Conservation (phyloP, 208 protist genomes). For the Kentomonas sorsogonicus region DNA sequence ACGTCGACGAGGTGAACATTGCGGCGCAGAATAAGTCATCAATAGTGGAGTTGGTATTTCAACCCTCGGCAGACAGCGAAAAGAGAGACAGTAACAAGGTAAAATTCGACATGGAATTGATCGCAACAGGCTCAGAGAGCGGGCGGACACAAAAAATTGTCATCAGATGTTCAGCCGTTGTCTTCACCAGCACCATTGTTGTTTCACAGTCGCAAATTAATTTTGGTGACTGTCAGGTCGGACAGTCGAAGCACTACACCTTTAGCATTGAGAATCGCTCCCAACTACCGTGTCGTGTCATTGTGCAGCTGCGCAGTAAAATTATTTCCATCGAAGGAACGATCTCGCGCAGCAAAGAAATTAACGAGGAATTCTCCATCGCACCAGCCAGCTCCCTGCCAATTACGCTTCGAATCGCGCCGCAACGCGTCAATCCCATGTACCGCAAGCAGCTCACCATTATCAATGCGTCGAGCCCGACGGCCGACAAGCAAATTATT, state of each 20-base stretch:
- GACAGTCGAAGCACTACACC: slow-evolving; percentile 63
- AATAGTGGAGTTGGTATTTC: slow-evolving; percentile 43
- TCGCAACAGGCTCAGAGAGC: slow-evolving; percentile 22
- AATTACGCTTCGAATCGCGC: slow-evolving; percentile 68
- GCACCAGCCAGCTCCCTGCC: slow-evolving; percentile 54
- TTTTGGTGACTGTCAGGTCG: slow-evolving; percentile 81
- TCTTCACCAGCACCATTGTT: slow-evolving; percentile 79
- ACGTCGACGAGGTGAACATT: slow-evolving; percentile 57
- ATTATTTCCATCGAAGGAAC: slow-evolving; percentile 77
- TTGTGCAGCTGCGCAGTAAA: slow-evolving; percentile 80
- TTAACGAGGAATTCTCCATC: slow-evolving; percentile 65
- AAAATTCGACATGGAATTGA: slow-evolving; percentile 75
- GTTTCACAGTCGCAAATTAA: slow-evolving; percentile 63
- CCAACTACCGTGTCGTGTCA: slow-evolving; percentile 54
- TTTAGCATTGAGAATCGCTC: slow-evolving; percentile 79
- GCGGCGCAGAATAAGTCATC: slow-evolving; percentile 33
- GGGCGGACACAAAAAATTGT: slow-evolving; percentile 47
- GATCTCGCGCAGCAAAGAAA: slow-evolving; percentile 26
- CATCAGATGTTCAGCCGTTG: slow-evolving; percentile 54
- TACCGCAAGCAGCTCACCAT: slow-evolving; percentile 84
- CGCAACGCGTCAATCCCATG: slow-evolving; percentile 81
- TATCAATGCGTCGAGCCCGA: slow-evolving; percentile 65
- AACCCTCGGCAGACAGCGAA: slow-evolving; percentile 47
- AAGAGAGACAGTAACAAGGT: slow-evolving; percentile 43
- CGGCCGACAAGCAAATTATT: slow-evolving; percentile 69